Evolutionary conservation across 306 rosid genomes (phyloP), one percentile per base, ranked within the genome.

Genomic region (Begonia fuchsioides): DNA sequence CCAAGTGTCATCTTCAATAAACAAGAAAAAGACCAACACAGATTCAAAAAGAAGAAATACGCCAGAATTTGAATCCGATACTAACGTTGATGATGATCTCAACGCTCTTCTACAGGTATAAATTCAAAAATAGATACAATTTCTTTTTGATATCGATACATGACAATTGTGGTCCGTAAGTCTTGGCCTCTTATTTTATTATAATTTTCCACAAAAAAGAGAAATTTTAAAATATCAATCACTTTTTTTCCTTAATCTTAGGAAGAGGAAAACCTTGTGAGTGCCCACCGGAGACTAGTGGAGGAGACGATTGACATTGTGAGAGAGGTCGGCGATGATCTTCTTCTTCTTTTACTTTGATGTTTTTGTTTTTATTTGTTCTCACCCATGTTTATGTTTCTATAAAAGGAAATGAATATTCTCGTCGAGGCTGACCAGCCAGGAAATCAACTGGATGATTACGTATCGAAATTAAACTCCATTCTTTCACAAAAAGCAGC

Each of bases 251-350:
- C 35, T 26, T 5, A 26, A 26, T 26, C 35, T 26, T 26, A 92
- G 98, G 98, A 86, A 62, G 98, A 92, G 79, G 96, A 86, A 74
- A 88, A 92, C 70, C 94, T 92, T 43, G 92, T 92, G 65, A 86
- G 59, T 70, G 98, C 98, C 61, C 98, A 92, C 71, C 76, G 98
- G 53, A 92, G 76, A 53, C 98, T 85, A 73, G 98, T 92, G 13
- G 98, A 92, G 75, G 98, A 92, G 52, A 86, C 98, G 6, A 86
- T 92, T 96, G 86, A 71, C 72, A 86, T 86, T 68, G 96, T 92
- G 54, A 79, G 61, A 60, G 94, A 85, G 98, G 98, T 92, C 55
- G 45, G 41, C 7, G 35, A 26, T 26, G 35, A 4, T 26, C 35
- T 26, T 3, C 35, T 26, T 0, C 35, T 26, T 4, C 35, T n/a